A percentile compares a stretch with the other conserved stretches of the same genome.
Conservation (phyloP, 257 asterid genomes). For the Agastache rugosa region DNA sequence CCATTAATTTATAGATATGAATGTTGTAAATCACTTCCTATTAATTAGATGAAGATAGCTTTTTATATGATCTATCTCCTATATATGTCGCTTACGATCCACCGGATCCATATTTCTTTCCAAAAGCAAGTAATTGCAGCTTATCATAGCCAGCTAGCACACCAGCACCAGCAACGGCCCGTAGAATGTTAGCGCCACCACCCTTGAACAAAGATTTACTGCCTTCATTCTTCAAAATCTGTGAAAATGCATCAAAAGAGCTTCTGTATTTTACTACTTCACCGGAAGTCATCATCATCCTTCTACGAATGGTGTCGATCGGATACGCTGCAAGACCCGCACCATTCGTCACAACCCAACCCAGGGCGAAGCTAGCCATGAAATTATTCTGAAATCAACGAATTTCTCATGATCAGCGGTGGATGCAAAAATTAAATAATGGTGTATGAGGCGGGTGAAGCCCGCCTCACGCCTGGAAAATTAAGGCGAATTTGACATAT, state of each 20-base stretch:
- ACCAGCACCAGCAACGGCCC: conserved; percentile 51
- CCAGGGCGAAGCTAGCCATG: conserved; percentile 39
- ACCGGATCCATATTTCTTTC: conserved; percentile 47
- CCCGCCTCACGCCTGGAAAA: too few species aligned
- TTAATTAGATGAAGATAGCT: too few species aligned
- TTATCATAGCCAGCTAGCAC: conserved; percentile 47
- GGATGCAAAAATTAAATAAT: conserved; percentile 2
- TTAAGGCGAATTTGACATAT: too few species aligned
- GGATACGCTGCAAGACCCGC: conserved; percentile 44
- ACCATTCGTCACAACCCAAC: conserved; percentile 40
- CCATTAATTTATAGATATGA: too few species aligned
- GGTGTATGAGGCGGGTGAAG: too few species aligned
- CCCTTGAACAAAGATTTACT: conserved; percentile 42
- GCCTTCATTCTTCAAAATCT: conserved; percentile 45
- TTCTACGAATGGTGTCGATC: conserved; percentile 35
- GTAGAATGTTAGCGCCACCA: conserved; percentile 42
- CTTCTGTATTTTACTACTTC: conserved; percentile 41
- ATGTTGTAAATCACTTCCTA: too few species aligned
- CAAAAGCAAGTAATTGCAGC: conserved; percentile 42
- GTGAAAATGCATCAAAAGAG: conserved; percentile 39
- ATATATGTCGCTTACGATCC: conserved; percentile 25
- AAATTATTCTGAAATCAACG: conserved; percentile 36
- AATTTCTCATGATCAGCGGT: too few species aligned
- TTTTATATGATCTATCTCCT: too few species aligned
- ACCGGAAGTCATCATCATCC: conserved; percentile 46